Conservation (phyloP, 176 grass and related monocot genomes). For the Avena insularis region DNA sequence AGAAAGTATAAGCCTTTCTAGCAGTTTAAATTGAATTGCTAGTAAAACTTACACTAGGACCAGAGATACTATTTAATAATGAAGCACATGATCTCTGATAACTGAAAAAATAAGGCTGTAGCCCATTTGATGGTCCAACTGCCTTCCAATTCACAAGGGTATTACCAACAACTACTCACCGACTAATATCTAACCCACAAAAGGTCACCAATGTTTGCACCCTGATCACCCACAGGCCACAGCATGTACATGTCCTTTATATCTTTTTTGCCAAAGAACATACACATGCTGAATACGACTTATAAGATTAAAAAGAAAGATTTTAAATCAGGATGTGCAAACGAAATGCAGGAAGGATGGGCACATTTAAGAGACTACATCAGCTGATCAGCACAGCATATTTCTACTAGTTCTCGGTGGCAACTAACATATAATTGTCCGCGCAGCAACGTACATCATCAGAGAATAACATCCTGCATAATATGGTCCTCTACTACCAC, state of each 20-base stretch:
- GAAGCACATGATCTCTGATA: not conserved
- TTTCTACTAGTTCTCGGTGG: conserved; percentile 25
- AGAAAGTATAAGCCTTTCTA: too few species aligned
- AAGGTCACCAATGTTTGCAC: not conserved
- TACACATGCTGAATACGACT: not conserved
- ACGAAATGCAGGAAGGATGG: conserved; percentile 9
- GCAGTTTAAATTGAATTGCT: too few species aligned
- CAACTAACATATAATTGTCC: conserved; percentile 39
- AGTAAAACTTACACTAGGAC: too few species aligned
- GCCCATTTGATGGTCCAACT: conserved; percentile 20
- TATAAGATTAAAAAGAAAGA: not conserved
- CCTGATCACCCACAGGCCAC: too few species aligned
- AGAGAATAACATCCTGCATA: conserved; percentile 25
- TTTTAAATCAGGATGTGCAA: not conserved
- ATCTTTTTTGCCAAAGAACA: too few species aligned
- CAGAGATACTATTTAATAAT: too few species aligned
- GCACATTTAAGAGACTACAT: not conserved
- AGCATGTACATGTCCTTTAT: too few species aligned
- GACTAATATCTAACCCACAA: not conserved
- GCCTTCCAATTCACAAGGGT: conserved; percentile 24
- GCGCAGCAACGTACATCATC: conserved; percentile 8
- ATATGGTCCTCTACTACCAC: not conserved
- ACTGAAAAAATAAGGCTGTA: not conserved
- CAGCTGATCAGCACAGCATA: not conserved
- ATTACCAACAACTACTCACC: not conserved